Base-by-base conservation (phyloP, 108 stramenopile species). In the Skeletonema marinoi region DNA sequence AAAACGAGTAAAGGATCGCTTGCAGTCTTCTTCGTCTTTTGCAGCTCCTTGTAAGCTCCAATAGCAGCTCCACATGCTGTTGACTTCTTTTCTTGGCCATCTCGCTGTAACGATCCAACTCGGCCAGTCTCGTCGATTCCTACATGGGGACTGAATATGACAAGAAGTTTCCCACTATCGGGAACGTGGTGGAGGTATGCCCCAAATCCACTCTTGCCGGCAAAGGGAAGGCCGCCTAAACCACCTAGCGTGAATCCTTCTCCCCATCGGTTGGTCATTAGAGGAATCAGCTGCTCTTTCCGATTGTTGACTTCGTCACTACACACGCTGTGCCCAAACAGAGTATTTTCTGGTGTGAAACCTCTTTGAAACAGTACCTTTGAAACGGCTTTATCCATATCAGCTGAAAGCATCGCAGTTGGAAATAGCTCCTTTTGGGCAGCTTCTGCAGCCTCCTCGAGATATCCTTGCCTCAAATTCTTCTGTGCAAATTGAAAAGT, bases 151-250 rank as follows among this genome's bases (percentile, higher is more conserved):
- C 48, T 67, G n/a, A 75, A 70, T 0, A 75, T 0, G 42, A 75
- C 68, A 12, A 68, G 50, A 11, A 75, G 51, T 9, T 75, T 75
- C 1, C 74, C 74, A 21, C 68, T 70, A 35, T 75, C 68, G 0
- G 74, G 74, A n/a, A 70, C 78, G 74, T 84, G 83, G 38, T 84
- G 83, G 1, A 78, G 33, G 60, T 75, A 84, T 1, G 83, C 83
- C 10, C 56, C 63, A 65, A 84, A 79, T 42, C 83, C 83, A 14
- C 39, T 33, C 38, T 84, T 84, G 11, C 83, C 83, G 13, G 78
- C 78, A 70, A 84, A 84, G 3, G 83, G 83, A 3, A 84, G 10
- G 3, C 83, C 83, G n/a, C 30, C 78, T 12, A 84, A 32, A 13
- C 83, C 83, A 11, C 83, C 83, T 1, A 84, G 58, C 21, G 73